Conservation (phyloP, 495 filamentous ascomycete genomes). For the Immersiella caudata region DNA sequence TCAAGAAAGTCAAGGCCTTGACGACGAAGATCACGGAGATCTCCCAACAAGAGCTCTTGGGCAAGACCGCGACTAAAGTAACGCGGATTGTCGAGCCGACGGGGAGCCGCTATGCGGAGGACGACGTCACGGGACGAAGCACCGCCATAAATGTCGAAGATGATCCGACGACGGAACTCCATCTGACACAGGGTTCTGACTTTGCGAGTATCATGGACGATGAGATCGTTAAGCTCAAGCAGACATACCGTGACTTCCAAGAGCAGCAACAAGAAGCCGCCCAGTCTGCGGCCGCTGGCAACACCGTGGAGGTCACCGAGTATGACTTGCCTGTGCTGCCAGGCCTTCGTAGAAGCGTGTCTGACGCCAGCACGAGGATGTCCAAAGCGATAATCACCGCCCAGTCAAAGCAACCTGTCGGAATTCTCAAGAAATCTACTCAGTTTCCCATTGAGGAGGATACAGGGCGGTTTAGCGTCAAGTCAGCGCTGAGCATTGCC, state of each 20-base stretch:
- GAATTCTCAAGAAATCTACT: slow-evolving; percentile 50
- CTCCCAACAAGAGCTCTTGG: slow-evolving; percentile 36
- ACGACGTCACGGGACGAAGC: slow-evolving; percentile 38
- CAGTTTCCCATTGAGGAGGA: slow-evolving; percentile 41
- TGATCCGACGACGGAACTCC: slow-evolving; percentile 46
- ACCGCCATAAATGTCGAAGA: slow-evolving; percentile 38
- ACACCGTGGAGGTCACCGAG: slow-evolving; percentile 31
- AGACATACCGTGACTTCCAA: slow-evolving; percentile 40
- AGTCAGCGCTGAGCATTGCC: slow-evolving; percentile 42
- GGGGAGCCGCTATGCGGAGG: slow-evolving; percentile 24
- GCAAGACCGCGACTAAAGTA: slow-evolving; percentile 38
- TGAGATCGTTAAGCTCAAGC: slow-evolving; percentile 42
- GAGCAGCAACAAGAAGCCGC: slow-evolving; percentile 24
- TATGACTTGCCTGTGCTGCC: slow-evolving; percentile 29
- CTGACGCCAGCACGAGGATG: slow-evolving; percentile 26
- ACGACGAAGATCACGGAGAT: slow-evolving; percentile 38
- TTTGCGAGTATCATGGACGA: slow-evolving; percentile 46
- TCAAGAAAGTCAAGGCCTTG: slow-evolving; percentile 40
- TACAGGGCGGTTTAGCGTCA: slow-evolving; percentile 48
- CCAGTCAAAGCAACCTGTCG: slow-evolving; percentile 37
- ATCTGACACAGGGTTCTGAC: slow-evolving; percentile 47
- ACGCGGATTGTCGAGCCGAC: slow-evolving; percentile 42
- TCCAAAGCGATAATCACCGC: slow-evolving; percentile 26
- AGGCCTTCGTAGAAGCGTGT: slow-evolving; percentile 25
- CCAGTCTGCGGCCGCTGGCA: slow-evolving; percentile 23